phyloP scores from a whole-genome alignment of 768 basidiomycete species.

The Hysterangium stoloniferum region DNA sequence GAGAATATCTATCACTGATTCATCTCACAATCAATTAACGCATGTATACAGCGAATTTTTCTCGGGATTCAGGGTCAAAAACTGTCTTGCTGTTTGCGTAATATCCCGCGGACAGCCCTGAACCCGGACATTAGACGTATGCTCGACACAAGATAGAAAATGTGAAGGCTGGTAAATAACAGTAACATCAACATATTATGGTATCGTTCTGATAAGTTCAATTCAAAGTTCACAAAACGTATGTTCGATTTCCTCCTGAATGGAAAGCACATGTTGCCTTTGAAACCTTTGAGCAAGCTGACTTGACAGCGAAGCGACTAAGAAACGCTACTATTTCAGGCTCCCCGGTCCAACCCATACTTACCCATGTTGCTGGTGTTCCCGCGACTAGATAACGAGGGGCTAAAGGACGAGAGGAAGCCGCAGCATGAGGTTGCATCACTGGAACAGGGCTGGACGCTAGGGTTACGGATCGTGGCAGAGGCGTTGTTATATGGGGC shows the following conservation, averaged over 20 bases:
- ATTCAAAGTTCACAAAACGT: constrained; percentile 47
- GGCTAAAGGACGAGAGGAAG: constrained; percentile 31
- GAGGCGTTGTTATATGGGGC: constrained; percentile 52
- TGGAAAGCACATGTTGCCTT: constrained; percentile 53
- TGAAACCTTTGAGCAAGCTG: constrained; percentile 31
- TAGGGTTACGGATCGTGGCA: constrained; percentile 40
- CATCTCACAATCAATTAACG: not conserved
- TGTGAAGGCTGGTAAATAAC: constrained; percentile 19
- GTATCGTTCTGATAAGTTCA: not conserved
- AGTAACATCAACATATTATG: constrained; percentile 5
- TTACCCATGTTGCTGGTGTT: not conserved
- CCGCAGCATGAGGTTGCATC: constrained; percentile 29
- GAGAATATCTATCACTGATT: no score
- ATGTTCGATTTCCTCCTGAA: constrained; percentile 52
- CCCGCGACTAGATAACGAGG: constrained; percentile 28
- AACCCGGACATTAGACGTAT: constrained; percentile 43
- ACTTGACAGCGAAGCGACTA: constrained; percentile 33
- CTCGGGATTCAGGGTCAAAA: not conserved
- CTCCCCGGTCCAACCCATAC: constrained; percentile 18
- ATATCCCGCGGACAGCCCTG: constrained; percentile 45
- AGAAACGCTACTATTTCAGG: constrained; percentile 40
- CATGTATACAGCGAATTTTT: not conserved
- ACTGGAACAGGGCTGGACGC: constrained; percentile 43
- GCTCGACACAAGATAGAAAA: constrained; percentile 24
- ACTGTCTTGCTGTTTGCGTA: constrained; percentile 29